Base-by-base conservation (phyloP, 106 monocot genomes). In the Dendrobium officinale region DNA sequence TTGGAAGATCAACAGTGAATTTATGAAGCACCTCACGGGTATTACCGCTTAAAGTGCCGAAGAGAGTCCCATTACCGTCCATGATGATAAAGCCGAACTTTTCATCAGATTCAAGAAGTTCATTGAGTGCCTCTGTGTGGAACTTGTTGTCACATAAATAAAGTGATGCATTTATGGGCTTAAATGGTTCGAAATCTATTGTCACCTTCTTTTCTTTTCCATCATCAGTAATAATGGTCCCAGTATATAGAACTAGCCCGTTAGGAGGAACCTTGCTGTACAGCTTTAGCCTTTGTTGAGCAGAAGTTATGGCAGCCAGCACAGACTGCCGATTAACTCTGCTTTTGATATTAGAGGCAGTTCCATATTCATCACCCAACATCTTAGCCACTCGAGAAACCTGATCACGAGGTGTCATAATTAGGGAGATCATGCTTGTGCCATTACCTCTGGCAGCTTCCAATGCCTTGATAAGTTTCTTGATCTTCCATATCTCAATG, bases 21-120 rank as follows among this genome's bases (percentile, higher is more conserved):
- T 87, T 90, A 85, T 90, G 83, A 73, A 83, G 83, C 44, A 83
- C 79, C 59, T 83, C 83, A 45, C 83, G 83, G 72, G 78, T 83
- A 29, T 90, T 90, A 11, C 90, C 90, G 61, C 90, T 90, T 76
- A 90, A 81, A 19, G 90, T 90, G 26, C 90, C 90, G 81, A 90
- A 87, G 40, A 90, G 85, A 26, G 90, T 85, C 24, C 87, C 87
- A 81, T 90, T 87, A 42, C 87, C 90, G 85, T 90, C 90, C 87
- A 90, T 90, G 19, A 90, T 79, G 40, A 90, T 56, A 72, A 83
- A 83, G 33, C 83, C 83, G 59, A 83, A 83, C 44, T 83, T 78
- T 17, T 83, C 83, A 78, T 83, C 83, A n/a, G 83, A 83, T 61
- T 83, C 83, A n/a, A 83, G 83, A 43, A 83, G 83, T 59, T 83